Percentiles rank a stretch among this genome's conserved stretches.
phyloP scores from a whole-genome alignment of 164 flowering plant genomes.

The Liriodendron chinense region DNA sequence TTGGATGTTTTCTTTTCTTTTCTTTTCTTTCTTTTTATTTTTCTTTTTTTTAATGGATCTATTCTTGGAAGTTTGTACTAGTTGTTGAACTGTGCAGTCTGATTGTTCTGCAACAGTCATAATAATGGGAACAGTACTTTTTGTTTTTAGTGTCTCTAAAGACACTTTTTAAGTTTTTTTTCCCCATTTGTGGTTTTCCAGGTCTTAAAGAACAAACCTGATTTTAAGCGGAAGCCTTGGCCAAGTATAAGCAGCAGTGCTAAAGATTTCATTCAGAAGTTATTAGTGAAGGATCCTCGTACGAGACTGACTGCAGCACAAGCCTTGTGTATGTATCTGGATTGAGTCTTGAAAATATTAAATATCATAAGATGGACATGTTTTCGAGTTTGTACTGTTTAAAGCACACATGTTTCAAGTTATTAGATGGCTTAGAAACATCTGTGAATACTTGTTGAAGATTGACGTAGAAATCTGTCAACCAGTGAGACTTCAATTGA shows the following conservation, averaged over 20 bases:
- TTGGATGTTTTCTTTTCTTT: neutral
- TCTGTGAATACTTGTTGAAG: neutral
- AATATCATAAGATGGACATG: neutral
- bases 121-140: no score
- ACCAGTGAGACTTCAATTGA: neutral
- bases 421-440: neutral
- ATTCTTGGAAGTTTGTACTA: no score
- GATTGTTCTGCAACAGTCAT: neutral
- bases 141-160: neutral
- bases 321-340: constrained; percentile 75
- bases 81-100: no score
- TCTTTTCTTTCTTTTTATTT: no score
- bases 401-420: neutral
- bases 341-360: neutral
- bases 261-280: constrained; percentile 91
- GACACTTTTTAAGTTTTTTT: neutral
- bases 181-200: constrained; percentile 25
- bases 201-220: constrained; percentile 93
- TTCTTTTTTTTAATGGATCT: no score
- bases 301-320: constrained; percentile 96
- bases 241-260: constrained; percentile 82
- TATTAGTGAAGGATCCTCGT: constrained; percentile 90
- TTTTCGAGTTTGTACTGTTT: neutral
- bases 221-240: constrained; percentile 96
- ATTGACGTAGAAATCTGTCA: neutral